Base-by-base conservation (phyloP, 331 rosid genomes). In the Pyracantha coccinea region DNA sequence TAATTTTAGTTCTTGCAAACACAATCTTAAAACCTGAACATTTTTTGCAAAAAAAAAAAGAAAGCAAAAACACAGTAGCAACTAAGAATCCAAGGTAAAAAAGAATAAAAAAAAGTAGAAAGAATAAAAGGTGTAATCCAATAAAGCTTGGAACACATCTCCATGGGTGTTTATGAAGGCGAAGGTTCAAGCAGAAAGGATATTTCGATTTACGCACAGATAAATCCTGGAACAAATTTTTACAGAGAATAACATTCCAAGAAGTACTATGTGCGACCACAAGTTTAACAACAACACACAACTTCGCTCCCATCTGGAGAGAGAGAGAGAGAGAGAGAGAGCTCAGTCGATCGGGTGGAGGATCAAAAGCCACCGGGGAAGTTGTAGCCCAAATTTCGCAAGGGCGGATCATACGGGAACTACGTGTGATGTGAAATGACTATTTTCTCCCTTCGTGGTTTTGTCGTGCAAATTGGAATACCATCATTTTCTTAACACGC, bases 131-230 rank as follows among this genome's bases (percentile, higher is more conserved):
- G 38, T 81, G 70, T 84, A 66, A 84, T 74, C 90, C 91, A 82
- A 60, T 76, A 80, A 79, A 79, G 88, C 87, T 85, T 89, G 94
- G 91, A 89, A 87, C 88, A 47, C 71, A 87, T 81, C 87, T 64
- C 89, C 85, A 74, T 38, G 66, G 17, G 7, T 33, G 38, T 33
- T 33, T 7, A 33, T 33, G 38, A 32, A 77, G 86, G 85, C 87
- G 93, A 83, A 66, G 85, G 75, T 91, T 92, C 93, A 90, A 88
- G 96, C 95, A 92, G 91, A 93, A 58, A 76, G 97, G 97, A 72
- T 76, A 41, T 19, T 33, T 33, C 68, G 44, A 41, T 92, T 17
- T 88, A 70, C 75, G 92, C 97, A 90, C 92, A 84, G 3, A 90
- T 88, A 90, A 88, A 92, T 86, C 97, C 75, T 74, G 85, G 80